Conservation (phyloP, 306 rosid species). For the Vigna trinervia region DNA sequence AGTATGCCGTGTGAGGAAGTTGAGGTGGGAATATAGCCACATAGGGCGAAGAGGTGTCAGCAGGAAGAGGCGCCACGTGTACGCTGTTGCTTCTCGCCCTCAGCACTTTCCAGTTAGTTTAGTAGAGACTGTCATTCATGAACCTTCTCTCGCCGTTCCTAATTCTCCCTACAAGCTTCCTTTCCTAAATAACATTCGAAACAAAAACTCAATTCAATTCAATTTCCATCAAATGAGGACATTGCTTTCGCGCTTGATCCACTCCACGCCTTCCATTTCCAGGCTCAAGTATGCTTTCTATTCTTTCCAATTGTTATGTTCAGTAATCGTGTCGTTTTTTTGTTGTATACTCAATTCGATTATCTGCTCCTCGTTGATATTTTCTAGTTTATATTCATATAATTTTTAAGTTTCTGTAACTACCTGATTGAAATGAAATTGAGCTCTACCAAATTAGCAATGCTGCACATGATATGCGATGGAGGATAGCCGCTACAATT, state of each 20-base stretch:
- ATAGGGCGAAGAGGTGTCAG: slow-evolving; percentile 40
- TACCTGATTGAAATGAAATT: neutral
- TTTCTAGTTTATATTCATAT: neutral
- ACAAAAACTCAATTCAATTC: slow-evolving; percentile 2
- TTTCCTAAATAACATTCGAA: slow-evolving; percentile 4
- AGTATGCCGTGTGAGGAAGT: neutral
- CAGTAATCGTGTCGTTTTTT: neutral
- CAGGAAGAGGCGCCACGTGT: slow-evolving; percentile 44
- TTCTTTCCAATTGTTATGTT: neutral
- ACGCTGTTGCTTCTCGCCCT: neutral
- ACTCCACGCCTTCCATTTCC: slow-evolving; percentile 60
- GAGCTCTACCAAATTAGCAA: slow-evolving; percentile 16
- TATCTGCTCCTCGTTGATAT: neutral
- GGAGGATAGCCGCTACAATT: neutral
- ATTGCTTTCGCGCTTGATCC: slow-evolving; percentile 70
- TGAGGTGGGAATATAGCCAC: slow-evolving; percentile 52
- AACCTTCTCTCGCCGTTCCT: neutral
- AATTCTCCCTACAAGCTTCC: slow-evolving; percentile 14
- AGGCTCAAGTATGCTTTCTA: slow-evolving; percentile 54
- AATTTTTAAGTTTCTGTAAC: too few species aligned
- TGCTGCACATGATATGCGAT: neutral
- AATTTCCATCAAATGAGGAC: slow-evolving; percentile 60
- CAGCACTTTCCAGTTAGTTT: neutral
- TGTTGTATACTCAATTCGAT: slow-evolving; percentile 4
- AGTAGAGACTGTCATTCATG: neutral